Evolutionary conservation across 1,284 basidiomycete genomes (phyloP).

Genomic region (Ceratobasidium sp.): DNA sequence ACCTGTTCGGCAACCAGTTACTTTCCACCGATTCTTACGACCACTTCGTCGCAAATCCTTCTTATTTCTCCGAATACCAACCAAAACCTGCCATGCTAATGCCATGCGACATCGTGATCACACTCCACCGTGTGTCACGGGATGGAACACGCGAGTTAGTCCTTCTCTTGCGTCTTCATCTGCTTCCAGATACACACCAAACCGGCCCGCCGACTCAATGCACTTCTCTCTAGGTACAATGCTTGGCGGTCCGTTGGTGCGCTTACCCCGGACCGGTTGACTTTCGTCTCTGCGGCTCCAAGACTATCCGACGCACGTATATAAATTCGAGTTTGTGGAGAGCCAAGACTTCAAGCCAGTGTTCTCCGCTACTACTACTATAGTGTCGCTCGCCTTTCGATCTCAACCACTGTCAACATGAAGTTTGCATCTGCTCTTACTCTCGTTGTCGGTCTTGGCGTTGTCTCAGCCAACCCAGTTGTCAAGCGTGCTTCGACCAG

Average conservation of each 20-base stretch:
- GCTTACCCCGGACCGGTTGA: not conserved
- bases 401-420: conserved; percentile 9
- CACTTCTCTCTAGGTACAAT: not conserved
- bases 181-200: not conserved
- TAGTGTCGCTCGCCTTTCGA: not conserved
- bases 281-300: not conserved
- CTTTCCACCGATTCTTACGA: not conserved
- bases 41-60: not conserved
- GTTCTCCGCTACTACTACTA: not conserved
- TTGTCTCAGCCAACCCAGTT: too few species aligned
- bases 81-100: not conserved
- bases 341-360: not conserved
- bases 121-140: not conserved
- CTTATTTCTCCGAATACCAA: conserved; percentile 19
- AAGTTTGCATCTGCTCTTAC: conserved; percentile 4
- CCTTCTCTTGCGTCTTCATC: conserved; percentile 18
- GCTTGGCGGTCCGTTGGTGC: not conserved
- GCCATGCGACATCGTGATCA: conserved; percentile 3
- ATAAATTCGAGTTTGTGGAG: not conserved
- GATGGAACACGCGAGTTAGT: conserved; percentile 12
- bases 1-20: not conserved
- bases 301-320: not conserved
- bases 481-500: too few species aligned
- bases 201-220: conserved; percentile 26
- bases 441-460: too few species aligned